Base-by-base conservation (phyloP, 2,329 filamentous ascomycete species). In the Bipolaris oryzae region DNA sequence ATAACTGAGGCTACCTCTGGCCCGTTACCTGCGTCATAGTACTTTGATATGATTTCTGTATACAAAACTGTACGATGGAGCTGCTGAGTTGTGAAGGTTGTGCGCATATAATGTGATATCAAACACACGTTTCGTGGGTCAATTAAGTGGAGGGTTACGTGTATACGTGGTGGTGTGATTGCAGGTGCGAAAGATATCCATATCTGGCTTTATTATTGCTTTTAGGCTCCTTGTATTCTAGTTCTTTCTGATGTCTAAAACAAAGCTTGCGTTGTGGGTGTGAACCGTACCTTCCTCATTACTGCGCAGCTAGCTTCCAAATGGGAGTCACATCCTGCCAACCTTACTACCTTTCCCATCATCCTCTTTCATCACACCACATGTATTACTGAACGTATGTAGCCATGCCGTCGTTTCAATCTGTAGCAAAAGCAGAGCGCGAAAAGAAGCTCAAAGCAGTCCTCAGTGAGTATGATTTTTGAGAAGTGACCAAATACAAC, bases 1-100 rank as follows among this genome's bases (percentile, higher is more conserved):
- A 92, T 96, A 73, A 87, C 92, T 69, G 71, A 74, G n/a, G 63
- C 66, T 10, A 66, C 65, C 2, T 64, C 72, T 20, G 62, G 65
- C 11, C 54, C 64, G 37, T 20, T 67, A n/a, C 51, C 67, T 23
- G 57, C 57, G 37, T 61, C 54, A 20, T 65, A 49, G 20, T 15
- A 15, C 11, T 21, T 4, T 11, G 5, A 9, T 38, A 6, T 25
- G 18, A 25, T 23, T 7, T 7, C 25, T 16, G 10, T 7, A 15
- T 43, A 33, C 10, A 39, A 25, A 31, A n/a, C 23, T 49, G 15
- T 48, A 44, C 4, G n/a, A 33, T 25, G 33, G 23, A 4, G 45
- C 20, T 53, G 23, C 21, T 38, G n/a, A 35, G 16, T 33, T 38
- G 25, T 38, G 31, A 18, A 38, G 13, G 9, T 28, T 25, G 5